Percentiles rank a stretch among this genome's conserved stretches.
These are phyloP conservation scores for Aspergillus piperis DNA, from an alignment of 2,329 filamentous ascomycete genomes.

Conservation along the genomic window DNA sequence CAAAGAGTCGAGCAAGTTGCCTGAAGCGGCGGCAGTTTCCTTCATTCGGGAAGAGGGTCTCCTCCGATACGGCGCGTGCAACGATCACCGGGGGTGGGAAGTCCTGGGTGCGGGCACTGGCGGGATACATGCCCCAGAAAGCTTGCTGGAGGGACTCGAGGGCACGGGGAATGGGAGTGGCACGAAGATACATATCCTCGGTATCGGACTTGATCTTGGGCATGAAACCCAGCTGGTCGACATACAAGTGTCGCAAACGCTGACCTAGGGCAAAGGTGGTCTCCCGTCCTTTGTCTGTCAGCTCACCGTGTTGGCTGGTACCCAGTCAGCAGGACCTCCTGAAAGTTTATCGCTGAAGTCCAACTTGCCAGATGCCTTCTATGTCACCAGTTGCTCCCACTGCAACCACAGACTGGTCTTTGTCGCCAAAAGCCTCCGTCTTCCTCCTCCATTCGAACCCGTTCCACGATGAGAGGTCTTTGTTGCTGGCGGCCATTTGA, in stretches of 20 bases:
- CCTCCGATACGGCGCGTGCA: slow-evolving; percentile 64
- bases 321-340: slow-evolving; percentile 16
- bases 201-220: slow-evolving; percentile 58
- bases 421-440: slow-evolving; percentile 76
- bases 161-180: slow-evolving; percentile 73
- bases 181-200: slow-evolving; percentile 69
- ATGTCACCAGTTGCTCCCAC: slow-evolving; percentile 67
- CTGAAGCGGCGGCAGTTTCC: slow-evolving; percentile 71
- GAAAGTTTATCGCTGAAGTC: background rate
- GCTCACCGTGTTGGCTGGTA: slow-evolving; percentile 58
- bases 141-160: slow-evolving; percentile 76
- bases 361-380: slow-evolving; percentile 76
- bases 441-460: slow-evolving; percentile 66
- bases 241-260: slow-evolving; percentile 70
- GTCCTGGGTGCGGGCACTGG: slow-evolving; percentile 48
- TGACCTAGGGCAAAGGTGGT: slow-evolving; percentile 70
- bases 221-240: slow-evolving; percentile 73
- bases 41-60: slow-evolving; percentile 81
- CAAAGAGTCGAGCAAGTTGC: slow-evolving; percentile 68
- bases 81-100: slow-evolving; percentile 68
- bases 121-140: slow-evolving; percentile 73
- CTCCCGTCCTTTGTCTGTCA: slow-evolving; percentile 73
- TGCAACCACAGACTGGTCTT: slow-evolving; percentile 70
- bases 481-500: slow-evolving; percentile 58
- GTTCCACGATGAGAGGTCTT: slow-evolving; percentile 58